Evolutionary conservation across 2,329 filamentous ascomycete species (phyloP), one percentile per base, ranked within the genome.

Genomic region (Exophiala sideris): DNA sequence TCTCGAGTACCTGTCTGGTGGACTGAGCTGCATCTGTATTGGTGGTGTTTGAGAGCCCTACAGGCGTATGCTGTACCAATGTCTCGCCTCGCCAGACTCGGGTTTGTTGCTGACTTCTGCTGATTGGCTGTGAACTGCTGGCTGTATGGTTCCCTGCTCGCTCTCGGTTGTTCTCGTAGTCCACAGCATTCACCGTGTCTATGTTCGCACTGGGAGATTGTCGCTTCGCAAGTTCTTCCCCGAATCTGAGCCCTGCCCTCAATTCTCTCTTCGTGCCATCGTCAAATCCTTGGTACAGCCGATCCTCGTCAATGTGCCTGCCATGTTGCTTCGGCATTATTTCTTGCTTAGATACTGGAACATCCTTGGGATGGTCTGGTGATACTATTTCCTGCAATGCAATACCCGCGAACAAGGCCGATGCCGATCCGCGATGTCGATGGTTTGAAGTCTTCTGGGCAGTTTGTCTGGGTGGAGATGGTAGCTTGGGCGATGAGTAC

Each of bases 171-270:
- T 14, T 50, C 12, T 40, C 20, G 44, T 35, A 21, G 52, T n/a
- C 57, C 24, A 8, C 24, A 29, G 24, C 5, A 29, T 29, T 29
- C 5, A 8, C 24, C 24, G 24, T 8, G 7, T 8, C 24, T 5
- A 29, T 8, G 24, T 29, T 5, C 5, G 50, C 5, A 54, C 48
- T 60, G 16, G 32, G 29, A 12, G 54, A 63, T 41, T 67, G 67
- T 41, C 67, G 65, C 57, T 68, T 73, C 9, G 70, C 73, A 48
- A 76, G 65, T 51, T 72, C 66, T 56, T 76, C 72, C 7, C 71
- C 74, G 58, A 76, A 68, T 8, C 69, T 64, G 41, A 76, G 62
- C 24, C 70, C 72, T 42, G 69, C 71, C 54, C 69, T 66, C 51
- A 77, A 53, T 56, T 74, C 70, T 57, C 70, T 66, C 60, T 69